phyloP scores from a whole-genome alignment of 1,139 yeast genomes.

The Yarrowia galli region DNA sequence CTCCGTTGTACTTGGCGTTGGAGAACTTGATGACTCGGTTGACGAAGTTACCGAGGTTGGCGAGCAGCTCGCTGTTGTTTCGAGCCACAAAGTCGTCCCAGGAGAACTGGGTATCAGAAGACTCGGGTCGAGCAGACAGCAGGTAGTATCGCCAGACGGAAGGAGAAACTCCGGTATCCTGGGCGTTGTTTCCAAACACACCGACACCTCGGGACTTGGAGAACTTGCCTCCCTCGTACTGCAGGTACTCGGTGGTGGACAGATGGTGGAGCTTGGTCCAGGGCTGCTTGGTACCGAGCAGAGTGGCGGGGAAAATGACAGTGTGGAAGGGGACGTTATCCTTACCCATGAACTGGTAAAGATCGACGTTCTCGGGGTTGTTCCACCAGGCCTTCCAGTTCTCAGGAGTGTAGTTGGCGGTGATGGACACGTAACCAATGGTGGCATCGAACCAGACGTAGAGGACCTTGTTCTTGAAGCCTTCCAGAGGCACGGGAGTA shows the following conservation, averaged over 20 bases:
- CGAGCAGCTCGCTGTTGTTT: conserved; percentile 90
- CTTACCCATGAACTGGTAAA: conserved; percentile 98
- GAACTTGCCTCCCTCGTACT: conserved; percentile 97
- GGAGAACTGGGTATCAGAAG: conserved; percentile 94
- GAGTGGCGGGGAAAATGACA: conserved; percentile 94
- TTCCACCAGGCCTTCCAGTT: conserved; percentile 93
- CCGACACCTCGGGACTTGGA: conserved; percentile 97
- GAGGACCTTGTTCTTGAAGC: conserved; percentile 82
- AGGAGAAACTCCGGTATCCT: conserved; percentile 87
- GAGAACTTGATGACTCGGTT: conserved; percentile 92
- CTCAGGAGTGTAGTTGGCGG: conserved; percentile 82
- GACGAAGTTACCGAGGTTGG: conserved; percentile 95
- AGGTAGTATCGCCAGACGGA: conserved; percentile 98
- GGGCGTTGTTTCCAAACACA: conserved; percentile 97
- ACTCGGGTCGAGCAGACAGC: conserved; percentile 91
- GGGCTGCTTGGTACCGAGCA: conserved; percentile 81
- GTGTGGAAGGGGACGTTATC: conserved; percentile 99
- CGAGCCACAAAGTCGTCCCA: conserved; percentile 96
- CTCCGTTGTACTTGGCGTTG: conserved; percentile 90
- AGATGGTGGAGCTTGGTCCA: conserved; percentile 95
- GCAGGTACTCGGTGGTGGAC: conserved; percentile 94
- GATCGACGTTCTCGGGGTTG: conserved; percentile 79
- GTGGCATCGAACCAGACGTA: conserved; percentile 99
- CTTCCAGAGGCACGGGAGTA: conserved; percentile 89
- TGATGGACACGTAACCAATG: conserved; percentile 93